Conservation (phyloP, 306 rosid species). For the Adenanthera pavonina region DNA sequence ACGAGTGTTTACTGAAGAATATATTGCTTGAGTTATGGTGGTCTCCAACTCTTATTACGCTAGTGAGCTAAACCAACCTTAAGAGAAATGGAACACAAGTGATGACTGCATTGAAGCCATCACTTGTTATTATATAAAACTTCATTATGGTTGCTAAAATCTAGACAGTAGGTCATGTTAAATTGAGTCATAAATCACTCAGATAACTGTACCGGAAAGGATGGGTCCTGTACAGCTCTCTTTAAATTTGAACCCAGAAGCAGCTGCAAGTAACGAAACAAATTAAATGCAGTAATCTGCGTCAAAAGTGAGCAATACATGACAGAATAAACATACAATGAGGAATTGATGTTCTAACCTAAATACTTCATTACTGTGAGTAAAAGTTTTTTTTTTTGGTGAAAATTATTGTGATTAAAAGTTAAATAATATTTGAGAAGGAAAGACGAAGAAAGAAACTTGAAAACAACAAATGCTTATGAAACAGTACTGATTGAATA, state of each 20-base stretch:
- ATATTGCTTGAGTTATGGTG: not conserved
- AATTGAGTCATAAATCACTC: slow-evolving; percentile 3
- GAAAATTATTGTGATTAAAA: not conserved
- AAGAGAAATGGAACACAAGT: no score
- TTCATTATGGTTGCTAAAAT: not conserved
- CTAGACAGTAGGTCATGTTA: not conserved
- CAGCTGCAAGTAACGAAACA: slow-evolving; percentile 50
- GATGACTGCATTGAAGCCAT: no score
- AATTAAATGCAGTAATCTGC: slow-evolving; percentile 27
- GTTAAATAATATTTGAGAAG: not conserved
- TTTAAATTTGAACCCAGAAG: slow-evolving; percentile 69
- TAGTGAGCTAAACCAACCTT: no score
- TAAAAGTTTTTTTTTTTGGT: no score
- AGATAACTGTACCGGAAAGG: slow-evolving; percentile 65
- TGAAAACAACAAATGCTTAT: slow-evolving; percentile 18
- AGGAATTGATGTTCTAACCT: not conserved
- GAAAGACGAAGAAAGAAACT: slow-evolving; percentile 10
- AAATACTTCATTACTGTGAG: not conserved
- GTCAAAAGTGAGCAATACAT: slow-evolving; percentile 1
- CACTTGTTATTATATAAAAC: no score
- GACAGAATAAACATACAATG: not conserved
- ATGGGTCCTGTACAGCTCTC: slow-evolving; percentile 73
- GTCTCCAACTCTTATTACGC: no score
- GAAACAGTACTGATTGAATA: slow-evolving; percentile 36
- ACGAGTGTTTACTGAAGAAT: not conserved